A percentile compares a stretch with the other conserved stretches of the same genome.
Evolutionary conservation across 2,329 filamentous ascomycete genomes (phyloP).

Genomic region (Stemphylium vesicarium): DNA sequence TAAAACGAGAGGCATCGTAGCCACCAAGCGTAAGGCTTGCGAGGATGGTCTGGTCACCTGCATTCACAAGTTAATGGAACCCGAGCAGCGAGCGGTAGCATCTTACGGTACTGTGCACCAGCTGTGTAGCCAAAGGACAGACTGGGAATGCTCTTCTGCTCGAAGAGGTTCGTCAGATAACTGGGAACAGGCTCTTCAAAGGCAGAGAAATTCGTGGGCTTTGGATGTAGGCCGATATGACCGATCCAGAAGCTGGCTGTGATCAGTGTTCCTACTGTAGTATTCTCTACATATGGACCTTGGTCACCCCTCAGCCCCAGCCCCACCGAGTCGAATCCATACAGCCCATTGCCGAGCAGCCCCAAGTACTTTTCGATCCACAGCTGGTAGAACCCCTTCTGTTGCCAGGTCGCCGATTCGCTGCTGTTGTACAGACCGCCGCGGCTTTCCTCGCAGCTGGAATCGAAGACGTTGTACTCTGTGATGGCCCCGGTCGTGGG

Average conservation of each 20-base stretch:
- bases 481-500: conserved; percentile 53
- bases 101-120: conserved; percentile 73
- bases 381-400: conserved; percentile 66
- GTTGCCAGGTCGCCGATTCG: conserved; percentile 64
- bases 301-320: conserved; percentile 49
- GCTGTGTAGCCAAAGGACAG: conserved; percentile 78
- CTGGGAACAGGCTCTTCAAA: conserved; percentile 61
- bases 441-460: conserved; percentile 60
- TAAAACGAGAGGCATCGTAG: conserved; percentile 69
- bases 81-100: neutral
- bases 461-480: conserved; percentile 25
- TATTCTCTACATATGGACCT: conserved; percentile 52
- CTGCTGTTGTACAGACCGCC: conserved; percentile 64
- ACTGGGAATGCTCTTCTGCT: conserved; percentile 67
- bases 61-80: conserved; percentile 17
- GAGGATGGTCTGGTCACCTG: conserved; percentile 45
- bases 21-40: conserved; percentile 70
- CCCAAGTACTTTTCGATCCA: conserved; percentile 64
- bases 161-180: conserved; percentile 61
- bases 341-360: conserved; percentile 66
- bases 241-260: conserved; percentile 54
- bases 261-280: conserved; percentile 51
- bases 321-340: conserved; percentile 61
- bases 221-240: conserved; percentile 56
- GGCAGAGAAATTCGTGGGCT: conserved; percentile 59